A percentile compares a stretch with the other conserved stretches of the same genome.
These are phyloP conservation scores for Saccharomycopsis schoenii DNA, from an alignment of 805 yeast genomes.

Conservation along the genomic window DNA sequence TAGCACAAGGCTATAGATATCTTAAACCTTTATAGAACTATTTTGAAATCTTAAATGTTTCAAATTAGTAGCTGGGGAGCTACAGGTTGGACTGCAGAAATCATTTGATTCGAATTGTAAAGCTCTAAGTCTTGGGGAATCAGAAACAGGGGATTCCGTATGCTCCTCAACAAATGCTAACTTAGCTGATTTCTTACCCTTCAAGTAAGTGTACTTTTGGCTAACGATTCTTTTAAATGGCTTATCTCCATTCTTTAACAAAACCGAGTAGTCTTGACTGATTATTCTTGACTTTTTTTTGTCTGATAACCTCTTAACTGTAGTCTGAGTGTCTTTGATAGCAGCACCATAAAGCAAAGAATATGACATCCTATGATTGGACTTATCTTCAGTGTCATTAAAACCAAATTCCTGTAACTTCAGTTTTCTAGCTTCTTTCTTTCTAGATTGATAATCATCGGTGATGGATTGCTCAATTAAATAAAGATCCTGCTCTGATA, in stretches of 20 bases:
- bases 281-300: neutral
- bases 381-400: neutral
- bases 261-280: neutral
- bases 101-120: neutral
- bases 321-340: neutral
- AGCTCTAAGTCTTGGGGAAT: neutral
- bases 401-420: conserved; percentile 11
- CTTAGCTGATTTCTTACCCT: neutral
- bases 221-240: neutral
- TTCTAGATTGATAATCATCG: conserved; percentile 7
- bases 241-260: neutral
- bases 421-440: conserved; percentile 6
- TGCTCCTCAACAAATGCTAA: neutral
- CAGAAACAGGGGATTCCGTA: neutral
- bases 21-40: too few species aligned
- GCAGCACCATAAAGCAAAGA: conserved; percentile 8
- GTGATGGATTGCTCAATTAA: conserved; percentile 8
- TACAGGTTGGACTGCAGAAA: neutral
- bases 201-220: neutral
- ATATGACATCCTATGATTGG: conserved; percentile 8
- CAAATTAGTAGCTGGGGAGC: neutral
- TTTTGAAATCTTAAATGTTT: neutral
- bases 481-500: conserved; percentile 11
- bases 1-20: neutral
- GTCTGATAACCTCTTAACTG: neutral